Evolutionary conservation across 1,284 basidiomycete species (phyloP).

Genomic region (Ganoderma sp.): DNA sequence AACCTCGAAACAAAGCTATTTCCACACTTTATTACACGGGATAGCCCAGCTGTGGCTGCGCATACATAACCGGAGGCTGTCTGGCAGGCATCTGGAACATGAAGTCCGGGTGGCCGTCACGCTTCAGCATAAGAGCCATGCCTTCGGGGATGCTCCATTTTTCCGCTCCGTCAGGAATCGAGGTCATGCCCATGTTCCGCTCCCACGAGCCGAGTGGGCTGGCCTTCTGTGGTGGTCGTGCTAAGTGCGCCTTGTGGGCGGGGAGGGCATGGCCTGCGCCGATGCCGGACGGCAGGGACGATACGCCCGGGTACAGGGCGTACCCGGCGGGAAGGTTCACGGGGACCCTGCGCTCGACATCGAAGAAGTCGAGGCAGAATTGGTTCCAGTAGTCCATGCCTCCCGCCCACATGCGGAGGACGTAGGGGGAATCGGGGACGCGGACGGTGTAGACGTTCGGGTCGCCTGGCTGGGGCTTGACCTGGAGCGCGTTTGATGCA

Average conservation of each 20-base stretch:
- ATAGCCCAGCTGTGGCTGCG: not conserved
- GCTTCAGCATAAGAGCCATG: conserved; percentile 5
- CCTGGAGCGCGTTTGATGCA: too few relatives aligned
- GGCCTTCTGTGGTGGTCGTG: too few relatives aligned
- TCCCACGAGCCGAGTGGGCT: conserved; percentile 12
- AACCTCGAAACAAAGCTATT: too few relatives aligned
- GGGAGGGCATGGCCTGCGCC: not conserved
- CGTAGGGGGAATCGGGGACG: conserved; percentile 10
- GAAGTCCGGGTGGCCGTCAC: conserved; percentile 6
- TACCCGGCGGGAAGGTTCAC: conserved; percentile 18
- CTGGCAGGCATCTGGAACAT: conserved; percentile 11
- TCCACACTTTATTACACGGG: too few relatives aligned
- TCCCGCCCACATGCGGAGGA: conserved; percentile 19
- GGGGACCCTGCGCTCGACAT: conserved; percentile 1
- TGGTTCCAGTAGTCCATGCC: conserved; percentile 16
- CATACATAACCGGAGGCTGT: not conserved
- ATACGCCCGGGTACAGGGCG: not conserved
- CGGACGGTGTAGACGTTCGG: conserved; percentile 5
- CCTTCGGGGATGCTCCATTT: conserved; percentile 13
- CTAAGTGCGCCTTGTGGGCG: not conserved
- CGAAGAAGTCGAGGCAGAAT: conserved; percentile 21
- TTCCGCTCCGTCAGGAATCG: conserved; percentile 13
- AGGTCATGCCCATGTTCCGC: conserved; percentile 1
- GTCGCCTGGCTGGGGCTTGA: not conserved
- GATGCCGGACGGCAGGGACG: not conserved